Conservation (phyloP, 1,284 basidiomycete species). For the Volvariella surrecta region DNA sequence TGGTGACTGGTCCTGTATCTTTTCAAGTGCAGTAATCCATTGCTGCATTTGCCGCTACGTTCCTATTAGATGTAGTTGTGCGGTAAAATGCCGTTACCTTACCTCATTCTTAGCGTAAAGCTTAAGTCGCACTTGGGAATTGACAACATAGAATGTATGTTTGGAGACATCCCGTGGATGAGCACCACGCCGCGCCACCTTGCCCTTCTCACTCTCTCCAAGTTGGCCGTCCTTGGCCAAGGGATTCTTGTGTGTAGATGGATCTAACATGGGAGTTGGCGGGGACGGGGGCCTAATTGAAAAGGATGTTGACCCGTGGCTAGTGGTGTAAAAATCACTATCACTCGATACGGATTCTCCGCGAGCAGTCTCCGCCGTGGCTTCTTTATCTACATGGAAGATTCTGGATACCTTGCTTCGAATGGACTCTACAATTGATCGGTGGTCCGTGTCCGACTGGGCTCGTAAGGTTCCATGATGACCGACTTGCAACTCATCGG, state of each 20-base stretch:
- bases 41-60: constrained; percentile 90
- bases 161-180: constrained; percentile 58
- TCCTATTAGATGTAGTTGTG: background rate
- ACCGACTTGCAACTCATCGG: background rate
- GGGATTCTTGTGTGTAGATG: constrained; percentile 64
- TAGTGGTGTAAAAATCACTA: constrained; percentile 22
- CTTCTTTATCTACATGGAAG: constrained; percentile 24
- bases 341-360: constrained; percentile 12
- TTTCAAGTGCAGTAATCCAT: constrained; percentile 91
- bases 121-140: constrained; percentile 87
- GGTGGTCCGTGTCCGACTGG: constrained; percentile 15
- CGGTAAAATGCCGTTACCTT: constrained; percentile 3
- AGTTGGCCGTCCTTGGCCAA: constrained; percentile 21
- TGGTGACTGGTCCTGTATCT: constrained; percentile 69
- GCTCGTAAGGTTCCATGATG: constrained; percentile 14
- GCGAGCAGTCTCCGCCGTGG: constrained; percentile 10
- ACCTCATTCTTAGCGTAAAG: constrained; percentile 87
- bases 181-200: constrained; percentile 36
- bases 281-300: constrained; percentile 8
- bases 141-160: constrained; percentile 93
- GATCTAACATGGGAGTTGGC: constrained; percentile 56
- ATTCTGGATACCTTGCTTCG: constrained; percentile 38
- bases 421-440: constrained; percentile 37
- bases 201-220: constrained; percentile 29
- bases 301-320: too few relatives aligned